These are phyloP conservation scores for Aureobasidium namibiae DNA, from an alignment of 2,329 filamentous ascomycete species.

Conservation along the genomic window DNA sequence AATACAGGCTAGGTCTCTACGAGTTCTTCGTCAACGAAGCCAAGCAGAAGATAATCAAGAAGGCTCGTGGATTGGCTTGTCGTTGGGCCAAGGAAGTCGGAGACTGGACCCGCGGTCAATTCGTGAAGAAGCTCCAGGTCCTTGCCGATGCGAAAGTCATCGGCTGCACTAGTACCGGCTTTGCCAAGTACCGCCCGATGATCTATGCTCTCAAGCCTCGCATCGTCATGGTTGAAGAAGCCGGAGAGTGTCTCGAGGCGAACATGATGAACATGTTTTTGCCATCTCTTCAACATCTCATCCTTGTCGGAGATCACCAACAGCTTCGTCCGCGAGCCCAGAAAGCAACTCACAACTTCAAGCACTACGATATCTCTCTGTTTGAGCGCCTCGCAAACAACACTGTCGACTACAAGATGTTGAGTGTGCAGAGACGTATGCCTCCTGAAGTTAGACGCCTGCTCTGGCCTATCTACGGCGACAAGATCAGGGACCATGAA, in stretches of 20 bases:
- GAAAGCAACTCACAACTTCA: slow-evolving; percentile 52
- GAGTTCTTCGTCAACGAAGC: slow-evolving; percentile 51
- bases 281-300: slow-evolving; percentile 54
- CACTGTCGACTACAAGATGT: slow-evolving; percentile 52
- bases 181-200: slow-evolving; percentile 70
- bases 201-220: slow-evolving; percentile 58
- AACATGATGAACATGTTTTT: slow-evolving; percentile 53
- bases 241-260: slow-evolving; percentile 65
- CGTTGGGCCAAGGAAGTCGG: slow-evolving; percentile 44
- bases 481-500: slow-evolving; percentile 49
- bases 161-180: slow-evolving; percentile 68
- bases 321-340: slow-evolving; percentile 66
- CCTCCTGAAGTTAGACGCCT: slow-evolving; percentile 57
- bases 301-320: slow-evolving; percentile 71
- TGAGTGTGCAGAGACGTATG: slow-evolving; percentile 66
- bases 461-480: slow-evolving; percentile 53
- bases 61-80: slow-evolving; percentile 43
- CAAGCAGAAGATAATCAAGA: slow-evolving; percentile 38
- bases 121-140: slow-evolving; percentile 52
- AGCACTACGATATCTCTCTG: slow-evolving; percentile 62
- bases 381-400: slow-evolving; percentile 72
- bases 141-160: slow-evolving; percentile 53
- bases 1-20: slow-evolving; percentile 58
- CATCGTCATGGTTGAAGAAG: slow-evolving; percentile 69
- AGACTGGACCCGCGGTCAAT: slow-evolving; percentile 49